A percentile compares a stretch with the other conserved stretches of the same genome.
Conservation (phyloP, 192 early-diverging fungal genomes). For the Backusella tuberculispora region DNA sequence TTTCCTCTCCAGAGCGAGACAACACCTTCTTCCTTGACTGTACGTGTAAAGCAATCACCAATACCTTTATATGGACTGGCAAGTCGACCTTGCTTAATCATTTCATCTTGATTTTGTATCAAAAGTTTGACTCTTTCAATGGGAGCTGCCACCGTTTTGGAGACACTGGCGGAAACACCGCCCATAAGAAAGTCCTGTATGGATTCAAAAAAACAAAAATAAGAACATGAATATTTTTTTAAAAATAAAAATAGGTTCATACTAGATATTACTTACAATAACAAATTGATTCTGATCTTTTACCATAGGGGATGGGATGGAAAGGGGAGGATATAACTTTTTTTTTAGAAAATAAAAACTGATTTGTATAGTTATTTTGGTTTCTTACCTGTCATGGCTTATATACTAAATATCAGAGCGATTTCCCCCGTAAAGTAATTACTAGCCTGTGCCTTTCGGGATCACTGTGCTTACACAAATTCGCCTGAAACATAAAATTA, state of each 20-base stretch:
- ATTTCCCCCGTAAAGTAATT: too few relatives aligned
- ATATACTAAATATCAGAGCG: too few relatives aligned
- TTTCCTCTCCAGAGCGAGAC: slow-evolving; percentile 87
- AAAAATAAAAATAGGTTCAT: too few relatives aligned
- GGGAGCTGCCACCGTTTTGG: slow-evolving; percentile 96
- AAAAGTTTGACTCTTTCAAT: slow-evolving; percentile 97
- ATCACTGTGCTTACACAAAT: too few relatives aligned
- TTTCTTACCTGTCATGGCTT: too few relatives aligned
- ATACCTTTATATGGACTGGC: slow-evolving; percentile 85
- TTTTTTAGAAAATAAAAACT: too few relatives aligned
- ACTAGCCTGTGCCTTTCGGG: too few relatives aligned
- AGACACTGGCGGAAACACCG: slow-evolving; percentile 94
- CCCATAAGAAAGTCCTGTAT: slow-evolving; percentile 78
- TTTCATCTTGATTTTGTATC: slow-evolving; percentile 88
- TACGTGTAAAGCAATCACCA: slow-evolving; percentile 88
- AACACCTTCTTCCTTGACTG: slow-evolving; percentile 82
- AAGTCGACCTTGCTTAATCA: slow-evolving; percentile 77
- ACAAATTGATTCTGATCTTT: slow-evolving; percentile 33
- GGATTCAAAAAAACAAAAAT: too few relatives aligned
- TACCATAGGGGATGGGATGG: slow-evolving; percentile 19
- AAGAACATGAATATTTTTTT: neutral
- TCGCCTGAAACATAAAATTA: too few relatives aligned
- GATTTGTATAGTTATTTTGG: too few relatives aligned
- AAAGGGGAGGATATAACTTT: too few relatives aligned
- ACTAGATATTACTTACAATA: slow-evolving; percentile 30